Evolutionary conservation across 805 yeast genomes (phyloP).

Genomic region (Ogataea nakhonphanomensis): DNA sequence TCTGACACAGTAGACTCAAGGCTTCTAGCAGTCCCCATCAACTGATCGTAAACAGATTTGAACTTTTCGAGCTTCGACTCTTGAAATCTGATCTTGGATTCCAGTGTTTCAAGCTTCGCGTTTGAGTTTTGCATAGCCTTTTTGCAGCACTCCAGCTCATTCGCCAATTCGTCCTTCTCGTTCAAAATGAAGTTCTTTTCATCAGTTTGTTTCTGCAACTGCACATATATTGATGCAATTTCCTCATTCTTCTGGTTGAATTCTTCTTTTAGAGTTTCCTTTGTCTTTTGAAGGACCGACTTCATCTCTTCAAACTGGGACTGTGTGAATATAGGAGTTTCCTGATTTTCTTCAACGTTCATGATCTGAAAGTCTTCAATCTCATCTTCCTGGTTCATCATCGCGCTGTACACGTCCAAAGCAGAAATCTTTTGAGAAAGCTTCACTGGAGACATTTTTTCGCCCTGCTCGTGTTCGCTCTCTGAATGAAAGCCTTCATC

Average conservation of each 20-base stretch:
- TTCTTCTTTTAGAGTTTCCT: slow-evolving; percentile 10
- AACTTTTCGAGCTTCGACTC: slow-evolving; percentile 19
- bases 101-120: slow-evolving; percentile 11
- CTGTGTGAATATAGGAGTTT: slow-evolving; percentile 15
- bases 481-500: slow-evolving; percentile 8
- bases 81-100: slow-evolving; percentile 11
- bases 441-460: slow-evolving; percentile 27
- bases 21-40: slow-evolving; percentile 20
- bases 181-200: slow-evolving; percentile 17
- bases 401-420: slow-evolving; percentile 21
- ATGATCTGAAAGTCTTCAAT: slow-evolving; percentile 13
- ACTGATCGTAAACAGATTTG: slow-evolving; percentile 17
- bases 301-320: slow-evolving; percentile 23
- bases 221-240: slow-evolving; percentile 1
- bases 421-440: slow-evolving; percentile 18
- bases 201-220: slow-evolving; percentile 6
- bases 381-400: slow-evolving; percentile 21
- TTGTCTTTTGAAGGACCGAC: slow-evolving; percentile 12
- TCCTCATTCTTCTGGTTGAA: slow-evolving; percentile 16
- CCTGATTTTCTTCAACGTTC: slow-evolving; percentile 14
- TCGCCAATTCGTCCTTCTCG: slow-evolving; percentile 14
- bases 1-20: slow-evolving; percentile 15
- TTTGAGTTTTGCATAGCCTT: slow-evolving; percentile 10
- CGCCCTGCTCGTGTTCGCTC: slow-evolving; percentile 16
- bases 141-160: slow-evolving; percentile 20